phyloP scores from a whole-genome alignment of 108 stramenopile species.

The Conticribra guillardii region DNA sequence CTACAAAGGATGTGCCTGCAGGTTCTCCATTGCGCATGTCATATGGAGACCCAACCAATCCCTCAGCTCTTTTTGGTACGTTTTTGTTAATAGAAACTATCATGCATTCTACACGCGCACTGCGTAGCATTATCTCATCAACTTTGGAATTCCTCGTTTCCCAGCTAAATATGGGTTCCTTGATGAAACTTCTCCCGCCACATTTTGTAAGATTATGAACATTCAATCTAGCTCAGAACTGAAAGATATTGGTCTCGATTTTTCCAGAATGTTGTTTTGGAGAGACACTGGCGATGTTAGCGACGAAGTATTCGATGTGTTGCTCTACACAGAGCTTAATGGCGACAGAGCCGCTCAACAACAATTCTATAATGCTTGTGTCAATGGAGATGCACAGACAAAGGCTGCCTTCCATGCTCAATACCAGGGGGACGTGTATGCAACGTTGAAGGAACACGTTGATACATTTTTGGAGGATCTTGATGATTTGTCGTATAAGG shows the following conservation, averaged over 20 bases:
- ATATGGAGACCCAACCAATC: slow-evolving; percentile 61
- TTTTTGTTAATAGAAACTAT: neutral
- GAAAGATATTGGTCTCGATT: slow-evolving; percentile 59
- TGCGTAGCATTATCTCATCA: too few species aligned
- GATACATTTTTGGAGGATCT: slow-evolving; percentile 53
- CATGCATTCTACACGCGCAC: too few species aligned
- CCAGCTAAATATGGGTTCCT: slow-evolving; percentile 66
- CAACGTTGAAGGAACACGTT: slow-evolving; percentile 53
- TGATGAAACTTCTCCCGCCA: slow-evolving; percentile 57
- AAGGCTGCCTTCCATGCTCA: slow-evolving; percentile 56
- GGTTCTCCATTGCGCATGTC: slow-evolving; percentile 62
- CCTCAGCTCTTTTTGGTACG: slow-evolving; percentile 54
- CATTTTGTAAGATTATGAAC: slow-evolving; percentile 71
- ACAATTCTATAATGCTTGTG: slow-evolving; percentile 59
- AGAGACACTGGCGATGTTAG: slow-evolving; percentile 63
- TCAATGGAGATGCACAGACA: slow-evolving; percentile 54
- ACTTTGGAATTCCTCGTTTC: too few species aligned
- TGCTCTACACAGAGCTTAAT: slow-evolving; percentile 46
- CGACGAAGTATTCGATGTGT: slow-evolving; percentile 64
- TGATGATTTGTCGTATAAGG: slow-evolving; percentile 50
- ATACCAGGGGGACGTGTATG: slow-evolving; percentile 49
- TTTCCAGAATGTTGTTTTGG: slow-evolving; percentile 65
- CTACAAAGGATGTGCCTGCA: slow-evolving; percentile 54
- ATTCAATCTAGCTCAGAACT: slow-evolving; percentile 52
- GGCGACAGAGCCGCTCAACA: slow-evolving; percentile 28